Conservation (phyloP, 176 grass and related monocot species). For the Saccharum officinarum region DNA sequence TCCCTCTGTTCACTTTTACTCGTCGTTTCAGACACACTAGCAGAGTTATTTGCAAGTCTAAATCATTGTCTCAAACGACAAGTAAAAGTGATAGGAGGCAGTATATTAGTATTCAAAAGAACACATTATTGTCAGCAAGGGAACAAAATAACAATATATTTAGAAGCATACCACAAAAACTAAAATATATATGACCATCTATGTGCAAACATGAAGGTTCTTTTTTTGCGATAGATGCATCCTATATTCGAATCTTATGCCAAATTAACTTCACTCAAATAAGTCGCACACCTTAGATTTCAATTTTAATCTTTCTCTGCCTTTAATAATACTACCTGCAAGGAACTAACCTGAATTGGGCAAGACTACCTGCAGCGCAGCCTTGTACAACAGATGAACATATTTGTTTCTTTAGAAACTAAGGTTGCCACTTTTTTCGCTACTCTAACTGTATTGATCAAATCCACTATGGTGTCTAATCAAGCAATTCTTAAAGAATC, state of each 20-base stretch:
- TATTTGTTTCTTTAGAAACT: background rate
- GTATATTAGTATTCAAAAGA: background rate
- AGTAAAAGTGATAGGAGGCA: background rate
- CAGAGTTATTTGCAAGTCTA: background rate
- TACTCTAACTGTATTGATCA: background rate
- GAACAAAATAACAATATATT: background rate
- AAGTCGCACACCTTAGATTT: background rate
- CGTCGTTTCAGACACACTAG: background rate
- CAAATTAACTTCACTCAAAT: background rate
- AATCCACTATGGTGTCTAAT: background rate
- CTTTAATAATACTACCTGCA: constrained; percentile 5
- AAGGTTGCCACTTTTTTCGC: background rate
- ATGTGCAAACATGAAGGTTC: background rate
- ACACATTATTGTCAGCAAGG: background rate
- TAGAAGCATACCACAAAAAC: constrained; percentile 4
- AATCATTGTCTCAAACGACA: background rate
- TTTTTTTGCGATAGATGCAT: background rate
- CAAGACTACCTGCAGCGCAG: background rate
- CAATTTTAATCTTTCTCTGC: background rate
- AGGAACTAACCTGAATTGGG: constrained; percentile 1
- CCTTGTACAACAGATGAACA: background rate
- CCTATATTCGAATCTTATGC: background rate
- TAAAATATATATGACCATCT: background rate
- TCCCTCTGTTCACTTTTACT: background rate
- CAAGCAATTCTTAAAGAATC: constrained; percentile 26